Percentiles rank a stretch among this genome's conserved stretches.
phyloP scores from a whole-genome alignment of 179 eudicot species.

The Nepenthes alata region DNA sequence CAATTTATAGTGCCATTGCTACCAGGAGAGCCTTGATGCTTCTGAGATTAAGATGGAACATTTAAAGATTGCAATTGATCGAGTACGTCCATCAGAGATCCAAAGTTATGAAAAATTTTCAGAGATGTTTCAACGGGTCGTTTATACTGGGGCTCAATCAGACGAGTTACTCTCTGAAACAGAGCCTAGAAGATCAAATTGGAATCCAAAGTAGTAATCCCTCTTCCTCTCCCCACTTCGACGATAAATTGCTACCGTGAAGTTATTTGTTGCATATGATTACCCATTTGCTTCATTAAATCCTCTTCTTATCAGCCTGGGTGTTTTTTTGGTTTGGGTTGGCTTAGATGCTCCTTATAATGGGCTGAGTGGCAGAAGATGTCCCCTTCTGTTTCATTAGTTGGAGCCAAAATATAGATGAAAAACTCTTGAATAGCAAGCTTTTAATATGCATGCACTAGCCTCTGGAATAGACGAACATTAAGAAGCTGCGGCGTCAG shows the following conservation, averaged over 20 bases:
- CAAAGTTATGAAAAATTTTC: conserved; percentile 53
- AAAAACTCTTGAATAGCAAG: too few relatives aligned
- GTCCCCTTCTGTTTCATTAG: too few relatives aligned
- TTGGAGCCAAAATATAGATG: too few relatives aligned
- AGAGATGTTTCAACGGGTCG: conserved; percentile 56
- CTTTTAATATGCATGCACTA: too few relatives aligned
- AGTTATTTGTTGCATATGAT: neutral
- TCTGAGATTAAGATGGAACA: conserved; percentile 71
- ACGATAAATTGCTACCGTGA: neutral
- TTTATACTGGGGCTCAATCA: conserved; percentile 27
- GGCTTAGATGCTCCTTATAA: too few relatives aligned
- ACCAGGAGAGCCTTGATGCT: conserved; percentile 58
- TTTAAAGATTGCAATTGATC: conserved; percentile 42
- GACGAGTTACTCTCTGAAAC: conserved; percentile 23
- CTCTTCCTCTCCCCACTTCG: conserved; percentile 2
- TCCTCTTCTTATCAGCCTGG: conserved; percentile 2
- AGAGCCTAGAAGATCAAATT: conserved; percentile 19
- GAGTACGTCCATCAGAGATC: conserved; percentile 58
- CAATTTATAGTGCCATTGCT: conserved; percentile 5
- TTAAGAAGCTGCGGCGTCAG: too few relatives aligned
- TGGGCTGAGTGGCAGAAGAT: too few relatives aligned
- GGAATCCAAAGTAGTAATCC: conserved; percentile 27
- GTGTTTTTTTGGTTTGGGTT: neutral
- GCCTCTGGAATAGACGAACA: too few relatives aligned
- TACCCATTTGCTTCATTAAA: neutral